Conservation (phyloP, 2,329 filamentous ascomycete genomes). For the Cladophialophora bantiana region DNA sequence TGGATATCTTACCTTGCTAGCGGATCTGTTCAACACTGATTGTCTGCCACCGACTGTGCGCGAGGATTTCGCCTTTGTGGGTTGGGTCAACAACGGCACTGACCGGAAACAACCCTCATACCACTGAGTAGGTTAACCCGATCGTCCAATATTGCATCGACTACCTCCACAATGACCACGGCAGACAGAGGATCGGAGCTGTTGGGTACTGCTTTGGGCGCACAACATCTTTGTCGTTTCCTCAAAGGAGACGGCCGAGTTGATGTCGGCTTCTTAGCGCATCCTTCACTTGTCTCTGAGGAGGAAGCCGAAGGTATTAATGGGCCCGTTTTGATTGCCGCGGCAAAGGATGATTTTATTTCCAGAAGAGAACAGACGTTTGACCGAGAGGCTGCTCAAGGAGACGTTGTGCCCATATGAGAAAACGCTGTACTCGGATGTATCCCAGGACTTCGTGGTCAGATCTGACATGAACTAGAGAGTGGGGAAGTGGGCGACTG, state of each 20-base stretch:
- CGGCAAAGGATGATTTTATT: neutral
- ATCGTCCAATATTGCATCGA: too few species aligned
- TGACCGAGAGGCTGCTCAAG: neutral
- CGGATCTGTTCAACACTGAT: neutral
- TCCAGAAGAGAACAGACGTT: neutral
- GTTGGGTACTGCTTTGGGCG: slow-evolving; percentile 7
- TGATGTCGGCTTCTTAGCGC: neutral
- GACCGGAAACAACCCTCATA: too few species aligned
- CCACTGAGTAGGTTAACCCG: too few species aligned
- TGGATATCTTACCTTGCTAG: neutral
- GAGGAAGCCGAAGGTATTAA: neutral
- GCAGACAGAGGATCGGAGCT: neutral
- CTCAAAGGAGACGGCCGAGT: neutral
- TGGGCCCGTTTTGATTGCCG: neutral
- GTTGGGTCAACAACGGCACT: neutral
- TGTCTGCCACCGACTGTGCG: neutral
- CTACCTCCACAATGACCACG: neutral
- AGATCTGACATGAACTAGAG: neutral
- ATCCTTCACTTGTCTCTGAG: neutral
- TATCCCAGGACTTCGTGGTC: neutral
- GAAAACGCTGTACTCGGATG: neutral
- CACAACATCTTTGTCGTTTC: neutral
- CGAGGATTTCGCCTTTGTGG: neutral
- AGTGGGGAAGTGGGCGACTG: neutral
- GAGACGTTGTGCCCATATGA: neutral